phyloP scores from a whole-genome alignment of 2,329 filamentous ascomycete genomes.

The Phyllachora maydis region DNA sequence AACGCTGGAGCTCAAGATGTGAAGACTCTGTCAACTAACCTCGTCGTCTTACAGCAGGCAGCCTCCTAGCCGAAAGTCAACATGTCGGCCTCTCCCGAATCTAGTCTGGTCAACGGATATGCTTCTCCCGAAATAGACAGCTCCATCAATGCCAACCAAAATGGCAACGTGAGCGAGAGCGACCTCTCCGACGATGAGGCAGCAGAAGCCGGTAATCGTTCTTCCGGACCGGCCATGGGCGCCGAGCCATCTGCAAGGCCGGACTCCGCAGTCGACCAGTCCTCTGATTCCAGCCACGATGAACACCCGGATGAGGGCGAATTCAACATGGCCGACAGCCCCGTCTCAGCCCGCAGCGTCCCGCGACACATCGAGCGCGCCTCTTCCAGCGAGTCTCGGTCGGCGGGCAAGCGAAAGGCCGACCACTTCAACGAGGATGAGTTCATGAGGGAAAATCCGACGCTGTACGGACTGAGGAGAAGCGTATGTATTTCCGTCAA shows the following conservation, averaged over 20 bases:
- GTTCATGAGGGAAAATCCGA: conserved; percentile 77
- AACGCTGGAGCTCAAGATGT: conserved; percentile 3
- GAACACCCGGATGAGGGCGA: conserved; percentile 49
- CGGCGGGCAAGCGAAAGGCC: conserved; percentile 53
- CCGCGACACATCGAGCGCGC: conserved; percentile 31
- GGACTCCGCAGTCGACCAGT: conserved; percentile 19
- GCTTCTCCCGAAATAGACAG: conserved; percentile 30
- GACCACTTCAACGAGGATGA: conserved; percentile 47
- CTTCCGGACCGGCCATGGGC: conserved; percentile 22
- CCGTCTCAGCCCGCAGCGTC: conserved; percentile 24
- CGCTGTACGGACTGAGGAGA: conserved; percentile 81
- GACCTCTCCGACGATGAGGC: conserved; percentile 53
- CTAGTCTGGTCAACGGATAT: conserved; percentile 46
- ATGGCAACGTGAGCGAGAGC: conserved; percentile 42
- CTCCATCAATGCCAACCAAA: conserved; percentile 15
- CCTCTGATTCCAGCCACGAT: conserved; percentile 25
- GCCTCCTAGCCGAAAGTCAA: conserved; percentile 39
- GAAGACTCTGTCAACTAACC: conserved; percentile 19
- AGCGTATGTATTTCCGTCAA: conserved; percentile 42
- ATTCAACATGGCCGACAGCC: conserved; percentile 51
- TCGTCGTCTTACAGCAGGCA: conserved; percentile 32
- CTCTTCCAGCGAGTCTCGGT: conserved; percentile 44
- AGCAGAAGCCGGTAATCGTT: conserved; percentile 21
- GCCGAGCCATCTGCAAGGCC: conserved; percentile 13
- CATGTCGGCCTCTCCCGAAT: conserved; percentile 41